Evolutionary conservation across 768 basidiomycete species (phyloP).

Genomic region (Artomyces pyxidatus): DNA sequence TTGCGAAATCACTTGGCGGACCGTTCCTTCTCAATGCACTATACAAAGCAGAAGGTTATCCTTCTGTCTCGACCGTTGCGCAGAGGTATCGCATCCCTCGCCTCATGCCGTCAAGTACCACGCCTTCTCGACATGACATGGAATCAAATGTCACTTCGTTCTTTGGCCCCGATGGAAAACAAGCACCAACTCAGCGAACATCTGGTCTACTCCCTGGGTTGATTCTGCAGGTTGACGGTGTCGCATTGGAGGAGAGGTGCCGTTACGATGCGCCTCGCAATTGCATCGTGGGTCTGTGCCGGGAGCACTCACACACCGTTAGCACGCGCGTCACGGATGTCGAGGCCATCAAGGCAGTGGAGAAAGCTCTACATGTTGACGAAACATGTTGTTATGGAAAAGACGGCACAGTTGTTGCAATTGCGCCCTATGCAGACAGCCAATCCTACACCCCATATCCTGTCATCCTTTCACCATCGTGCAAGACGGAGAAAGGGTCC

Average conservation of each 20-base stretch:
- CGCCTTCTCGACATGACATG: not conserved
- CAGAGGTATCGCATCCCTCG: not conserved
- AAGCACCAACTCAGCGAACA: too few species aligned
- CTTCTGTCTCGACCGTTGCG: not conserved
- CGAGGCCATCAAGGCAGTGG: not conserved
- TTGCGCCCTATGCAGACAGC: not conserved
- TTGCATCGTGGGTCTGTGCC: not conserved
- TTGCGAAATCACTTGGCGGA: not conserved
- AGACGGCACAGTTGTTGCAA: not conserved
- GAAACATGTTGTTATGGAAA: not conserved
- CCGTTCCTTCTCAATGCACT: not conserved
- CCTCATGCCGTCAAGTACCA: not conserved
- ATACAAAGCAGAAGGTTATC: not conserved
- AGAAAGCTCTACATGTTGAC: not conserved
- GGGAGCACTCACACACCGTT: not conserved
- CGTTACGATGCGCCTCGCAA: not conserved
- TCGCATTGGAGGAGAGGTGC: not conserved
- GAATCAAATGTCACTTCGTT: not conserved
- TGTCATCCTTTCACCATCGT: not conserved
- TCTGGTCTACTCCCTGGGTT: not conserved
- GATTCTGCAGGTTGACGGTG: not conserved
- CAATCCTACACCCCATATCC: not conserved
- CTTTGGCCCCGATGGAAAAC: not conserved
- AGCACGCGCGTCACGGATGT: not conserved
- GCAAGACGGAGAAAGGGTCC: not conserved